phyloP scores from a whole-genome alignment of 1,284 basidiomycete genomes.

The Agaricales sp. region DNA sequence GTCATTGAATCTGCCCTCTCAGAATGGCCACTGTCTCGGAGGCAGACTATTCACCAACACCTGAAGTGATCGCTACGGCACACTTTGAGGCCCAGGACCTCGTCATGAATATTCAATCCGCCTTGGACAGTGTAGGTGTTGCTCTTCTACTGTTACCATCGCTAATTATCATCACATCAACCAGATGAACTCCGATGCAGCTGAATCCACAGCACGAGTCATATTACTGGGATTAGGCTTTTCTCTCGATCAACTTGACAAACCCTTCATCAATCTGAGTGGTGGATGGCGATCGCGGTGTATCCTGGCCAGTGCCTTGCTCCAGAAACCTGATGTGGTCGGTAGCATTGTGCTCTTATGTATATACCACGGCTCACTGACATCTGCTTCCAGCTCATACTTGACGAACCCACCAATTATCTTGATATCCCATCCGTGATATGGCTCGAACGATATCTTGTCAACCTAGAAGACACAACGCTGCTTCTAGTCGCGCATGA shows the following conservation, averaged over 20 bases:
- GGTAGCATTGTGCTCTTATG: background rate
- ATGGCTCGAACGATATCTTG: conserved; percentile 60
- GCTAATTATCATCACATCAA: background rate
- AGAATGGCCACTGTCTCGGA: conserved; percentile 15
- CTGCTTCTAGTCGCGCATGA: conserved; percentile 67
- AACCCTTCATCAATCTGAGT: conserved; percentile 96
- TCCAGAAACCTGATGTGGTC: conserved; percentile 87
- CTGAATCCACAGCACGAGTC: background rate
- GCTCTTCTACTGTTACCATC: background rate
- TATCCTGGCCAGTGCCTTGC: conserved; percentile 89
- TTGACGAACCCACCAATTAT: conserved; percentile 87
- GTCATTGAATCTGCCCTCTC: conserved; percentile 17
- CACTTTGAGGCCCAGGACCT: conserved; percentile 18
- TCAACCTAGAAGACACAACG: conserved; percentile 32
- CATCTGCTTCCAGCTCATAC: conserved; percentile 66
- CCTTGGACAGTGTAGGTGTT: conserved; percentile 26
- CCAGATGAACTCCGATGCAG: background rate
- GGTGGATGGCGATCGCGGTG: conserved; percentile 99
- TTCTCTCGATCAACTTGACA: conserved; percentile 85
- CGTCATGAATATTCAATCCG: conserved; percentile 26
- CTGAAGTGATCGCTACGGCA: conserved; percentile 13
- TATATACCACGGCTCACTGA: conserved; percentile 9
- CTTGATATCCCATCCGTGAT: conserved; percentile 96
- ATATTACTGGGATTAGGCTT: conserved; percentile 96
- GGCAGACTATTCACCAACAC: too few species aligned